Evolutionary conservation across 2,329 filamentous ascomycete genomes (phyloP).

Genomic region (Aspergillus fumigatus): DNA sequence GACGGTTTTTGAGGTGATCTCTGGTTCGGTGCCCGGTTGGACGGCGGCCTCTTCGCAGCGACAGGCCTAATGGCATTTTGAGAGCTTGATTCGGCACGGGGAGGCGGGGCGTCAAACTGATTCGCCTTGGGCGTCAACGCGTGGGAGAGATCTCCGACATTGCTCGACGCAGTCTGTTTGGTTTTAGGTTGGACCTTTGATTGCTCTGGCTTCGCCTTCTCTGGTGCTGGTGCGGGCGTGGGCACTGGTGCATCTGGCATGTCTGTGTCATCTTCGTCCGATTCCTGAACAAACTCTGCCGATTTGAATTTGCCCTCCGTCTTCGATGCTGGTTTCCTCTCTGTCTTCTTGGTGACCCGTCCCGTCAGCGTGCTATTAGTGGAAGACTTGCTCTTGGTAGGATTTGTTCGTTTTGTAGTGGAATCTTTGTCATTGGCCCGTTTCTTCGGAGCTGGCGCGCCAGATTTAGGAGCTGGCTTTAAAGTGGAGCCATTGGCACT

Average conservation of each 20-base stretch:
- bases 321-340: constrained; percentile 34
- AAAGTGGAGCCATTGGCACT: constrained; percentile 23
- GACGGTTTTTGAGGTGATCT: constrained; percentile 57
- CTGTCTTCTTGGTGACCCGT: constrained; percentile 45
- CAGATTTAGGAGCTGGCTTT: constrained; percentile 25
- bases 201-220: constrained; percentile 15
- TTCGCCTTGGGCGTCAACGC: constrained; percentile 22
- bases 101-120: constrained; percentile 17
- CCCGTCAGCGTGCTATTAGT: constrained; percentile 46
- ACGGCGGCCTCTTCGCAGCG: constrained; percentile 31
- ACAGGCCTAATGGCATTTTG: constrained; percentile 26
- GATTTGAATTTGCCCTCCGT: constrained; percentile 48
- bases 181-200: constrained; percentile 17
- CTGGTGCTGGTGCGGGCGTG: constrained; percentile 1
- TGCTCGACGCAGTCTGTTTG: constrained; percentile 17
- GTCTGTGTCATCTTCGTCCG: constrained; percentile 46
- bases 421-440: constrained; percentile 38
- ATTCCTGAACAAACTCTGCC: constrained; percentile 50
- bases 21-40: constrained; percentile 39
- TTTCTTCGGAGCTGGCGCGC: constrained; percentile 29
- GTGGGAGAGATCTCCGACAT: constrained; percentile 15
- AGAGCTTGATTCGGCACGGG: constrained; percentile 21
- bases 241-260: constrained; percentile 25
- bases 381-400: constrained; percentile 44
- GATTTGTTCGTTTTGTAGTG: constrained; percentile 40